A percentile compares a stretch with the other conserved stretches of the same genome.
Evolutionary conservation across 148 eudicot species (phyloP).

Genomic region (Chenopodium album): DNA sequence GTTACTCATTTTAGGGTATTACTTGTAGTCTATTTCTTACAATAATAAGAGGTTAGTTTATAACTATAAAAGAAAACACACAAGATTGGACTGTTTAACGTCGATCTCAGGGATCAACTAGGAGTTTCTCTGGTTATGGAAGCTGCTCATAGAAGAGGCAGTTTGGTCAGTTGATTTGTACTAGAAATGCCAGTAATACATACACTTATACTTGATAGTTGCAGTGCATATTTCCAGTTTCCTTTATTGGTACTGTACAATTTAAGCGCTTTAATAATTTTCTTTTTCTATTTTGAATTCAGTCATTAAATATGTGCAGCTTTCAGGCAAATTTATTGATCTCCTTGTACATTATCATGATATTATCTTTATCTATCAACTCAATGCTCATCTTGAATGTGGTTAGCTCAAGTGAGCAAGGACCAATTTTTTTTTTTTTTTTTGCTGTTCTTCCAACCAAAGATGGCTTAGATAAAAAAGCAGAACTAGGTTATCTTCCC

Average conservation of each 20-base stretch:
- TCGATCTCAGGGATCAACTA: not conserved
- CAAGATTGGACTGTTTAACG: not conserved
- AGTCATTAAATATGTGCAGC: not conserved
- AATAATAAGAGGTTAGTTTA: not conserved
- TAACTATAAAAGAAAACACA: not conserved
- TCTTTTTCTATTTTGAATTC: not conserved
- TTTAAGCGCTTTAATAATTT: no score
- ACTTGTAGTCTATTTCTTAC: not conserved
- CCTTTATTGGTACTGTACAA: not conserved
- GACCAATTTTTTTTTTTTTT: no score
- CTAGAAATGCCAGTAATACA: not conserved
- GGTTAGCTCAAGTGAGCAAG: no score
- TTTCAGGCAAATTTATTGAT: not conserved
- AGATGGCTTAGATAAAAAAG: no score
- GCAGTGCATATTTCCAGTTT: not conserved
- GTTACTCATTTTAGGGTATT: not conserved
- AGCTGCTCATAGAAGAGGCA: not conserved
- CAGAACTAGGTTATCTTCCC: no score
- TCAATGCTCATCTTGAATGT: not conserved
- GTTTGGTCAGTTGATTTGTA: not conserved
- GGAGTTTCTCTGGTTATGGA: not conserved
- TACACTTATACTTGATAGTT: not conserved
- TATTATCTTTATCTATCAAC: not conserved
- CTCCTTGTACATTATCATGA: no score
- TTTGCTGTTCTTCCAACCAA: no score